Conservation (phyloP, 2,329 filamentous ascomycete species). For the Pseudogymnoascus sp. region DNA sequence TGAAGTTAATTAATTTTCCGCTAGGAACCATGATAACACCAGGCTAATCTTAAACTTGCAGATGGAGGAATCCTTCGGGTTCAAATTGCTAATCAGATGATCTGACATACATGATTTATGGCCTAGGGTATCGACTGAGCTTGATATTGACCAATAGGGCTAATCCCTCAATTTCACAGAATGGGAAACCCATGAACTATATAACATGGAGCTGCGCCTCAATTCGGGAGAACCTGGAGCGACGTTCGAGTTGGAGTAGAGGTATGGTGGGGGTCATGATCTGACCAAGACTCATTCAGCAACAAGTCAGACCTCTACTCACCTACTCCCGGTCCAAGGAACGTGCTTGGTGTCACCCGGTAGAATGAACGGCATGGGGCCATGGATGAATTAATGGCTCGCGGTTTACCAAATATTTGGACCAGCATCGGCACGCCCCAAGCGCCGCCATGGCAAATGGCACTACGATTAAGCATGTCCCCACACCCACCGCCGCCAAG, state of each 20-base stretch:
- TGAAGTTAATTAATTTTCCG: background rate
- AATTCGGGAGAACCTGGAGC: background rate
- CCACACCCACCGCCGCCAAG: background rate
- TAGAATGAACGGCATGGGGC: background rate
- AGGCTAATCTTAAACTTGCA: background rate
- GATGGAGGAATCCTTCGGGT: background rate
- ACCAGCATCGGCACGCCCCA: background rate
- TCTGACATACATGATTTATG: background rate
- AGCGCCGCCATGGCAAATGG: background rate
- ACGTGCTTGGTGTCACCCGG: background rate
- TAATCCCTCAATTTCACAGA: background rate
- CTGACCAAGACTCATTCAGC: slow-evolving; percentile 1
- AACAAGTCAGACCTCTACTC: background rate
- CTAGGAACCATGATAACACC: background rate
- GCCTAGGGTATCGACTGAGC: background rate
- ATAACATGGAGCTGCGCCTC: background rate
- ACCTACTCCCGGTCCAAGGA: background rate
- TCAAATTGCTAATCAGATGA: background rate
- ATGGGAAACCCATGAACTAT: background rate
- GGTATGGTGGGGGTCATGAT: background rate
- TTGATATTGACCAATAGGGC: background rate
- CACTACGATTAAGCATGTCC: background rate
- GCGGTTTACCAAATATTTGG: background rate
- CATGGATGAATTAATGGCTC: background rate
- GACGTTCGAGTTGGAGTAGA: background rate